Base-by-base conservation (phyloP, 164 flowering plant genomes). In the Aristolochia contorta region DNA sequence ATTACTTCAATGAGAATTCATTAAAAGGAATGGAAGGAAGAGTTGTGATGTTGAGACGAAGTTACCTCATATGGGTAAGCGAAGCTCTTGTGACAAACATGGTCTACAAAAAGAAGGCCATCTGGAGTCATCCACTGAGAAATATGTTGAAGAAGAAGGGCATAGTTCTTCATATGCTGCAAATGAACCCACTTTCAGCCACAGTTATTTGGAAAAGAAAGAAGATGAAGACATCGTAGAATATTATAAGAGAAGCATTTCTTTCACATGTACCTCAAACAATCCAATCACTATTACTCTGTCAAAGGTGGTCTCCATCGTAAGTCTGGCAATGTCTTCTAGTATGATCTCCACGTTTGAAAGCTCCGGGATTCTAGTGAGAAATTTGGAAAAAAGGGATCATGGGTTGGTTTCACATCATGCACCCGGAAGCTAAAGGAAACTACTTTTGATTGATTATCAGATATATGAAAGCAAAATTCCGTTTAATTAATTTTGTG, bases 231-330 rank as follows among this genome's bases (percentile, higher is more conserved):
- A 27, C 30, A 5, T 27, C 3, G 3, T 27, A 2, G 30, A 2
- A 27, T 27, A 27, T 27, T 5, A 27, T 37, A 37, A 0, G 43
- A 37, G 43, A 37, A 37, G 43, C 43, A 27, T 27, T 27, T 37
- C 43, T 16, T n/a, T 22, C 14, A 22, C 2, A 3, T 25, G 47
- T 65, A 85, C 98, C 95, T 89, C 98, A 74, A 89, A 89, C 91
- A 91, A 87, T 78, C 78, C 98, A 55, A 92, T 87, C 16, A 94
- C 87, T 50, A 80, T 73, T 64, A 92, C 74, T 46, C 43, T 37
- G 43, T 37, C 43, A 37, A 37, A 37, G 43, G 43, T 37, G 43
- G 43, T 3, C 5, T 37, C 43, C 43, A 37, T 37, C 10, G 43
- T 37, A 10, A 37, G 43, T 37, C 7, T 37, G 43, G 43, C 43